Conservation (phyloP, 2,329 filamentous ascomycete species). For the Calonectria hongkongensis region DNA sequence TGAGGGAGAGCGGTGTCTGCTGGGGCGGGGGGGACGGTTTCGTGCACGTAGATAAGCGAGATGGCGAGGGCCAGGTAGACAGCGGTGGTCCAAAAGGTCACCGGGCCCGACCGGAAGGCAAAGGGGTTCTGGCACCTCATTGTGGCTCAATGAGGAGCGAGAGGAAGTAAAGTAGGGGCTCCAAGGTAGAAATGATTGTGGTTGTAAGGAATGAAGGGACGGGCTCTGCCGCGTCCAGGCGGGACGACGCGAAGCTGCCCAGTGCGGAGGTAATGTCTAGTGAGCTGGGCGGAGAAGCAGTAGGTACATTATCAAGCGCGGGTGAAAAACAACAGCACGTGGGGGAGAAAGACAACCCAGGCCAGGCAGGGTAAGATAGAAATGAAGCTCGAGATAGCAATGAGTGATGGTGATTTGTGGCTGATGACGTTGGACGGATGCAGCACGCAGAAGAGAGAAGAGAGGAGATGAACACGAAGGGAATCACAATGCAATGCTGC, state of each 20-base stretch:
- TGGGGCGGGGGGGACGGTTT: slow-evolving; percentile 82
- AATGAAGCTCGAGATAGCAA: slow-evolving; percentile 20
- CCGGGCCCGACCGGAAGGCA: slow-evolving; percentile 86
- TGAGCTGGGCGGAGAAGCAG: slow-evolving; percentile 21
- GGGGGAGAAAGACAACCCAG: neutral
- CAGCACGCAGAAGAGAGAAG: slow-evolving; percentile 41
- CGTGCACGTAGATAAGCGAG: slow-evolving; percentile 83
- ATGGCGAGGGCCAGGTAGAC: slow-evolving; percentile 87
- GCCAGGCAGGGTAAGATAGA: neutral
- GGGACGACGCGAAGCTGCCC: slow-evolving; percentile 19
- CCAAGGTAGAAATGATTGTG: slow-evolving; percentile 9
- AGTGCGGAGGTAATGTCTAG: slow-evolving; percentile 33
- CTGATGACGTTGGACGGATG: slow-evolving; percentile 32
- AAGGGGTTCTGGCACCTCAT: slow-evolving; percentile 72
- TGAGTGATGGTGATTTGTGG: slow-evolving; percentile 32
- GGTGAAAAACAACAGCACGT: neutral
- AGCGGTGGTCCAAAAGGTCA: slow-evolving; percentile 85
- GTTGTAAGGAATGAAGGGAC: slow-evolving; percentile 15
- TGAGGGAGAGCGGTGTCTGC: slow-evolving; percentile 64
- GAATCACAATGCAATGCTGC: slow-evolving; percentile 18
- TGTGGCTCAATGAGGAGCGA: slow-evolving; percentile 12
- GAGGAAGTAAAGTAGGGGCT: neutral
- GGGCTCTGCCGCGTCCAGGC: slow-evolving; percentile 24
- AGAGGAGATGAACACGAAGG: slow-evolving; percentile 23
- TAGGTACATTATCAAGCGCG: slow-evolving; percentile 31